Evolutionary conservation across 2,329 filamentous ascomycete genomes (phyloP), one percentile per base, ranked within the genome.

Genomic region (Passalora sequoiae): DNA sequence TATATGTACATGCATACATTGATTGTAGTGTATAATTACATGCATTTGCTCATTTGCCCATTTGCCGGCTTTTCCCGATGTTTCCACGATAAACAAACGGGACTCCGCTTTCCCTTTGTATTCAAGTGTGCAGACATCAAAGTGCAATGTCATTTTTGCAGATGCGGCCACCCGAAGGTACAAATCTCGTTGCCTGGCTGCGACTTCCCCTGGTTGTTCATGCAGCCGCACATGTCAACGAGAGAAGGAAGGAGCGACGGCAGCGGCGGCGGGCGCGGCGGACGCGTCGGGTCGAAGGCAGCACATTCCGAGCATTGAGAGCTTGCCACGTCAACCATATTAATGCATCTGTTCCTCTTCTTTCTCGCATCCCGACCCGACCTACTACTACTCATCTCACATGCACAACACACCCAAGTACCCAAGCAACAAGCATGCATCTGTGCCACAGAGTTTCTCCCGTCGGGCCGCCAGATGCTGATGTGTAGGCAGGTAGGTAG

Each of bases 391-490:
- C n/a, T n/a, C n/a, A n/a, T n/a, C n/a, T n/a, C n/a, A n/a, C n/a
- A n/a, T n/a, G n/a, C n/a, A n/a, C n/a, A n/a, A n/a, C n/a, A n/a
- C n/a, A n/a, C n/a, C n/a, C n/a, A n/a, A n/a, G n/a, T n/a, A n/a
- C n/a, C n/a, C n/a, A n/a, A n/a, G n/a, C n/a, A n/a, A n/a, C n/a
- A n/a, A n/a, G n/a, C n/a, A n/a, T n/a, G n/a, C n/a, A n/a, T 7
- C 9, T 33, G 30, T 33, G 30, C 10, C 30, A 33, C 30, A 19
- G 30, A 33, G 16, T 33, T 19, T 33, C n/a, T n/a, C n/a, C 21
- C 30, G 19, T 28, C 43, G 47, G 38, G 6, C 43, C 37, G 47
- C 44, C 6, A 32, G 21, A 42, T 32, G 44, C 47, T n/a, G n/a
- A n/a, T n/a, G n/a, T n/a, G n/a, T n/a, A n/a, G n/a, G n/a, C n/a